Percentiles rank a stretch among this genome's conserved stretches.
Evolutionary conservation across 2,329 filamentous ascomycete species (phyloP).

Genomic region (Fusarium zealandicum): DNA sequence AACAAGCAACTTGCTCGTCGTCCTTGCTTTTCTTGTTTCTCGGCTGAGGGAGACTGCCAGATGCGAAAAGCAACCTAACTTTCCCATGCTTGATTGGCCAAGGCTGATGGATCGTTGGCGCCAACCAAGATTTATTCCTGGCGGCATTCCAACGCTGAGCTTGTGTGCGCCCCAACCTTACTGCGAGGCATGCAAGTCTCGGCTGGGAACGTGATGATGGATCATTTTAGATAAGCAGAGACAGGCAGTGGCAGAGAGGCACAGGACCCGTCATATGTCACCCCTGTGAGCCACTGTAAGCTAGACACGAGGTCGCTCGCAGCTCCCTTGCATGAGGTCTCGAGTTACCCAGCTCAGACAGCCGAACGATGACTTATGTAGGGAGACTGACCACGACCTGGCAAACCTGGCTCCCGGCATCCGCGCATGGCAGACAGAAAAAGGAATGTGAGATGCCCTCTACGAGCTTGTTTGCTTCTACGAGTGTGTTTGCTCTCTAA

Average conservation of each 20-base stretch:
- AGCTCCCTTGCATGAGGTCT: not conserved
- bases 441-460: slow-evolving; percentile 5
- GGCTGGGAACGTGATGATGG: slow-evolving; percentile 20
- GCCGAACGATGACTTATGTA: slow-evolving; percentile 9
- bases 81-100: slow-evolving; percentile 1
- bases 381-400: slow-evolving; percentile 8
- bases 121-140: slow-evolving; percentile 1
- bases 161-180: not conserved
- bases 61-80: slow-evolving; percentile 2
- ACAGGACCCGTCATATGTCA: too few relatives aligned
- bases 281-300: too few relatives aligned
- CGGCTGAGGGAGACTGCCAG: too few relatives aligned
- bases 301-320: too few relatives aligned
- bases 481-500: not conserved
- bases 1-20: not conserved
- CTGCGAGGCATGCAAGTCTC: slow-evolving; percentile 27
- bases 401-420: not conserved
- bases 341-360: not conserved
- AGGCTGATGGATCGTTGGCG: slow-evolving; percentile 1
- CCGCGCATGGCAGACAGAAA: not conserved
- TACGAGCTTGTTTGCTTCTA: too few relatives aligned
- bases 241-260: not conserved
- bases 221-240: not conserved
- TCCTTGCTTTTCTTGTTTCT: slow-evolving; percentile 7
- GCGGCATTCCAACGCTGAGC: slow-evolving; percentile 19